Evolutionary conservation across 2,329 filamentous ascomycete genomes (phyloP), one percentile per base, ranked within the genome.

Genomic region (Herpotrichia juniperi): DNA sequence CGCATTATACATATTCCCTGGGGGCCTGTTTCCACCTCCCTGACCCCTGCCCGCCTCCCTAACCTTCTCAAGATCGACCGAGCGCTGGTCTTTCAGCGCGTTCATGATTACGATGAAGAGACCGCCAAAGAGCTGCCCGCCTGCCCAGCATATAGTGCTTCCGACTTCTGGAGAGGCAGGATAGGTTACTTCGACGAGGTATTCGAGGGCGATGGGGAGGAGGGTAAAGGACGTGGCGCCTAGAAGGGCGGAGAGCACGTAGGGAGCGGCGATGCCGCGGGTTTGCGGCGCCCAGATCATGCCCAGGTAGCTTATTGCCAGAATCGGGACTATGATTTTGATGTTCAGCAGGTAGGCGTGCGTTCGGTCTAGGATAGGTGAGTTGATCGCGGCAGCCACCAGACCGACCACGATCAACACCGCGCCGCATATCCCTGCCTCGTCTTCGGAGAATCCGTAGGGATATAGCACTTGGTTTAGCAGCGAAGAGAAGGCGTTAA

Each of bases 341-440:
- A 96, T 86, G 21, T 87, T 84, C 3, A 83, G 70, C 0, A 96
- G 78, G 67, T 93, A 96, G 22, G 83, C 79, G 73, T 97, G 96
- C 50, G 87, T 93, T 46, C 88, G 85, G 76, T 97, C 94, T 57
- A 96, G 84, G 60, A 97, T 80, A 0, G 93, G 93, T 0, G 88
- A 90, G 0, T 86, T 81, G 55, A 96, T 79, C 12, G 91, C 94
- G 0, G 91, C 83, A 4, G 83, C 75, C 39, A 96, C 80, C 1
- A 99, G 85, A 8, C 94, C 94, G 47, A 94, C 90, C 42, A 96
- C 81, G 69, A 97, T 97, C 28, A 97, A 83, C 8, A 97, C 75
- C 0, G 90, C 94, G 58, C 94, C 94, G 10, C 88, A 91, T 64
- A 97, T 93, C 28, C 94, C 94, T 19, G 93, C 90, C 50, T 96